Evolutionary conservation across 2,329 filamentous ascomycete species (phyloP).

Genomic region (Calonectria montana): DNA sequence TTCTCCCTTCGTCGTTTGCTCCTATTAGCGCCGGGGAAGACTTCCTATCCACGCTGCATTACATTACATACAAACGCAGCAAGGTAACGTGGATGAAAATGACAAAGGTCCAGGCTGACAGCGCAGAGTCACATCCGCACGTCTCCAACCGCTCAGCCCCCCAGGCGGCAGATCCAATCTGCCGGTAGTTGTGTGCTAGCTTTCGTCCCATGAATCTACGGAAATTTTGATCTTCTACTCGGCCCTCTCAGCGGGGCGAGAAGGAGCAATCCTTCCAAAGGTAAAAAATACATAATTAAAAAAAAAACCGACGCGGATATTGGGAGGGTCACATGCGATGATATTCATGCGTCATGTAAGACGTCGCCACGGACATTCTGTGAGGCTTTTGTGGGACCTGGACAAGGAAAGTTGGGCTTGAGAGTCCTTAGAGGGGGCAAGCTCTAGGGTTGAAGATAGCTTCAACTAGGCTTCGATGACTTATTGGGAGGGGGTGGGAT

Average conservation of each 20-base stretch:
- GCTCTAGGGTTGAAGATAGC: background rate
- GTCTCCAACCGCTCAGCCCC: constrained; percentile 2
- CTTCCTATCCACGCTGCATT: constrained; percentile 3
- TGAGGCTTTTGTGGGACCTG: constrained; percentile 3
- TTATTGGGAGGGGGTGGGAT: background rate
- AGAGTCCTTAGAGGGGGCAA: background rate
- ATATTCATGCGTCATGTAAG: constrained; percentile 20
- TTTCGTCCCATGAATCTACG: background rate
- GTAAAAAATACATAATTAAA: background rate
- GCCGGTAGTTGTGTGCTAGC: constrained; percentile 22
- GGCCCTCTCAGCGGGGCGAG: background rate
- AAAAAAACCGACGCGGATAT: background rate
- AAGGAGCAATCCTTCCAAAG: background rate
- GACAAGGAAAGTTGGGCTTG: background rate
- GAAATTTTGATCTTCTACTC: background rate
- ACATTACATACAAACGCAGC: background rate
- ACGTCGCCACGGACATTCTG: background rate
- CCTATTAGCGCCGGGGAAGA: constrained; percentile 16
- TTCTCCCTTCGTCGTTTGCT: background rate
- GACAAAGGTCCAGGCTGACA: constrained; percentile 16
- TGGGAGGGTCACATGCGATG: constrained; percentile 12
- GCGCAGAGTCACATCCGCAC: constrained; percentile 21
- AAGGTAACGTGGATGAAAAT: background rate
- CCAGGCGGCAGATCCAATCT: constrained; percentile 26
- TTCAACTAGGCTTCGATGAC: background rate